Evolutionary conservation across 768 basidiomycete genomes (phyloP).

Genomic region (Collybia nuda): DNA sequence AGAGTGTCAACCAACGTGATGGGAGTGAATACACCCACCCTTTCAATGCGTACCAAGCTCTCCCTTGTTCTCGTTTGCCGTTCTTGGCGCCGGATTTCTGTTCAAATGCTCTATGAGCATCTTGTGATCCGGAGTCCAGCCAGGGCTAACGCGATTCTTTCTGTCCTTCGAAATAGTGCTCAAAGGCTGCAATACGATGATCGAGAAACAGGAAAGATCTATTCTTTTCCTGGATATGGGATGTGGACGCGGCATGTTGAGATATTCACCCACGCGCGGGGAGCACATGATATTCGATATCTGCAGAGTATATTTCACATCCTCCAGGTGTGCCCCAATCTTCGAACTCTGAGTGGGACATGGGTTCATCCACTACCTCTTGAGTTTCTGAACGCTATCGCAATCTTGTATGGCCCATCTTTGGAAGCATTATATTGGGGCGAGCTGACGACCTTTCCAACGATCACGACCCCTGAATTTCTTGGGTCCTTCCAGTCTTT

Average conservation of each 20-base stretch:
- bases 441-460: conserved; percentile 21
- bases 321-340: conserved; percentile 42
- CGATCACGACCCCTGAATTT: conserved; percentile 32
- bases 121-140: conserved; percentile 44
- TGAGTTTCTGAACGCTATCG: conserved; percentile 42
- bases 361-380: conserved; percentile 43
- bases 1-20: conserved; percentile 41
- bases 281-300: conserved; percentile 33
- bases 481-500: conserved; percentile 39
- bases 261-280: conserved; percentile 44
- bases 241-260: conserved; percentile 50
- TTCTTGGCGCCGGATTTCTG: conserved; percentile 42
- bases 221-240: conserved; percentile 29
- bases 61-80: conserved; percentile 47
- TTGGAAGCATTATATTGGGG: conserved; percentile 48
- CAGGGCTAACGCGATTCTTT: conserved; percentile 37
- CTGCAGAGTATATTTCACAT: conserved; percentile 43
- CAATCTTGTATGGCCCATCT: conserved; percentile 36
- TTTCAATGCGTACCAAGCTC: conserved; percentile 50
- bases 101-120: conserved; percentile 45
- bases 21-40: conserved; percentile 44
- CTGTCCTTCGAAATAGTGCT: conserved; percentile 26
- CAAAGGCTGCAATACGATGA: conserved; percentile 2
- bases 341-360: conserved; percentile 44
- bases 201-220: neutral